Conservation (phyloP, 176 grass and related monocot genomes). For the Olyra latifolia region DNA sequence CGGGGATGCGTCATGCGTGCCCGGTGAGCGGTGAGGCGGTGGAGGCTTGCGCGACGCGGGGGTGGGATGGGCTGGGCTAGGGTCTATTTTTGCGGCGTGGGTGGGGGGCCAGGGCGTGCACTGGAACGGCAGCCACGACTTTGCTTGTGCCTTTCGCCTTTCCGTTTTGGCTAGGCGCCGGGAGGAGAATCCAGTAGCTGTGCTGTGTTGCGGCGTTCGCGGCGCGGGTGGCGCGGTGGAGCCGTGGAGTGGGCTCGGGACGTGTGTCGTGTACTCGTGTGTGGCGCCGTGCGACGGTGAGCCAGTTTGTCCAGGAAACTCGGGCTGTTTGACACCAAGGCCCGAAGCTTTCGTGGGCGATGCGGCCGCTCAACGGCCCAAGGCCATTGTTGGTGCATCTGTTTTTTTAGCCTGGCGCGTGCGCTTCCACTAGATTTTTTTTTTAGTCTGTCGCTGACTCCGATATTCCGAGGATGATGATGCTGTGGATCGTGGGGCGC, state of each 20-base stretch:
- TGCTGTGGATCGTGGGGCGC: too few relatives aligned
- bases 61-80: constrained; percentile 28
- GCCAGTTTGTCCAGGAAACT: not conserved
- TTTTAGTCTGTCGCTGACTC: too few relatives aligned
- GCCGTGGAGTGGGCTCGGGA: constrained; percentile 8
- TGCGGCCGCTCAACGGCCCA: not conserved
- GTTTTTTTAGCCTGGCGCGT: too few relatives aligned
- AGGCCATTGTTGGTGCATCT: too few relatives aligned
- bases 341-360: not conserved
- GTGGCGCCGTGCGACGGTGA: not conserved
- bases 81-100: constrained; percentile 1
- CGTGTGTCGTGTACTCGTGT: constrained; percentile 15
- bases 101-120: not conserved
- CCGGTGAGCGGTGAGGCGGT: not conserved
- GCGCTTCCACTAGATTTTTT: too few relatives aligned
- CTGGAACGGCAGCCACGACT: constrained; percentile 6
- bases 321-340: not conserved
- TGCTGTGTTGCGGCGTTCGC: not conserved
- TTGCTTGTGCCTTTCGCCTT: not conserved
- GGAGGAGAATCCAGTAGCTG: too few relatives aligned
- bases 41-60: constrained; percentile 3
- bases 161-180: not conserved
- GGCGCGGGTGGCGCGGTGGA: too few relatives aligned
- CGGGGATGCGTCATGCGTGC: constrained; percentile 8
- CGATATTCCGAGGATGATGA: too few relatives aligned